Base-by-base conservation (phyloP, 208 protist genomes). In the Leishmania martiniquensis region DNA sequence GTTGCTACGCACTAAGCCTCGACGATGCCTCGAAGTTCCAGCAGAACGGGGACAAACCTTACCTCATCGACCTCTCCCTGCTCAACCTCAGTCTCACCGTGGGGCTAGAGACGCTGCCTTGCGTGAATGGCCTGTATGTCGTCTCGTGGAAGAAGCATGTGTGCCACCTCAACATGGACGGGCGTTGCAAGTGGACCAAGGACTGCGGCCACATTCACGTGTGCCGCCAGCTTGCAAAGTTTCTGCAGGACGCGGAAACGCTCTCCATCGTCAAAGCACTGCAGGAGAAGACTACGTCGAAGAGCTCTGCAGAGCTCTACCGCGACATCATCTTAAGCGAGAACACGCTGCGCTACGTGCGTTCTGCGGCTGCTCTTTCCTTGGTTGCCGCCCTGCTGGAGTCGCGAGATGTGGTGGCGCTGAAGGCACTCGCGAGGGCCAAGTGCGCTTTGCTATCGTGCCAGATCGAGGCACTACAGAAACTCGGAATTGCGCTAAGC, bases 111-210 rank as follows among this genome's bases (percentile, higher is more conserved):
- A 80, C 78, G 78, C 68, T 89, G 63, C 80, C 85, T 4, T 70
- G 72, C 66, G 71, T 83, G 4, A 77, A 85, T 29, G 75, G 79
- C 49, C 49, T 71, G 34, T 81, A 75, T 51, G 67, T 85, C 49
- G 81, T 91, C 55, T 87, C 84, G n/a, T 83, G 85, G 79, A 83
- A 82, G 59, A 83, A 82, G 47, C 85, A 86, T 49, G 83, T 87
- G 32, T 91, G 87, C 65, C 78, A 78, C 39, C 80, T 89, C 32
- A 82, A 87, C 83, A 62, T 85, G 5, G 83, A 91, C 29, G 85
- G 87, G 0, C 66, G 63, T 37, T 91, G 87, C 85, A 91, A 91
- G 73, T 91, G 87, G 87, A 91, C 87, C 22, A 91, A 91, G 71
- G 87, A 91, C 77, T 91, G 87, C 76, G 85, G 81, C 13, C 82